These are phyloP conservation scores for Tranzscheliella williamsii DNA, from an alignment of 1,284 basidiomycete species.

Conservation along the genomic window DNA sequence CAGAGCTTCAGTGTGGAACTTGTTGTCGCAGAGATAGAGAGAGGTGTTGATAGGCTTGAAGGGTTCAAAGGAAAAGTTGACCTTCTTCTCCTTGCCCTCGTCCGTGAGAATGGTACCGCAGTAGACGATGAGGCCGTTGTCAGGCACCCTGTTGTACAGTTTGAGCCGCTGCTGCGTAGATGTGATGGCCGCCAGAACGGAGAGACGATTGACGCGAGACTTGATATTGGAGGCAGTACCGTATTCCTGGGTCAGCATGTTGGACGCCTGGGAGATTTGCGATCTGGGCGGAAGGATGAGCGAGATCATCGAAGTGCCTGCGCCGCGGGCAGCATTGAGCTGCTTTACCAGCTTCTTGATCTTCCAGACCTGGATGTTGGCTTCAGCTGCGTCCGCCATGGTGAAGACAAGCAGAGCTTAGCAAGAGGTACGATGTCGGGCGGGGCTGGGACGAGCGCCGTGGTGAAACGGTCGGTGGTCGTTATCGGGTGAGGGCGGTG, in stretches of 20 bases:
- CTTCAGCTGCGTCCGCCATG: slow-evolving; percentile 35
- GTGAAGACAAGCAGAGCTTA: no score
- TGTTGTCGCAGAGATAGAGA: slow-evolving; percentile 98
- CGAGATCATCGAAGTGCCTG: slow-evolving; percentile 99
- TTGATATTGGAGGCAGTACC: slow-evolving; percentile 89
- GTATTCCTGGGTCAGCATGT: slow-evolving; percentile 98
- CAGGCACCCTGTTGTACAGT: slow-evolving; percentile 84
- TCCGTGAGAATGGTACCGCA: slow-evolving; percentile 93
- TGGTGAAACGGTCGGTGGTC: no score
- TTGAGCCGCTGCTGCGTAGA: slow-evolving; percentile 98
- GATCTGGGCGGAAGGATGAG: slow-evolving; percentile 93
- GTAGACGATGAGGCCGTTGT: slow-evolving; percentile 93
- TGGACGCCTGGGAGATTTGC: slow-evolving; percentile 90
- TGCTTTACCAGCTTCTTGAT: slow-evolving; percentile 78
- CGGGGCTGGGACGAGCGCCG: no score
- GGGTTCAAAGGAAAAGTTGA: slow-evolving; percentile 86
- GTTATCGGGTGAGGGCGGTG: no score
- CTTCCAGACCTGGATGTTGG: slow-evolving; percentile 70
- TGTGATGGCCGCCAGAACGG: slow-evolving; percentile 95
- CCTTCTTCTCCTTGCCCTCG: slow-evolving; percentile 93
- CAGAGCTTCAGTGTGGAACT: slow-evolving; percentile 98
- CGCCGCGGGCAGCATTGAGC: slow-evolving; percentile 63
- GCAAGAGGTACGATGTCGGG: no score
- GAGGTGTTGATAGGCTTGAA: slow-evolving; percentile 88
- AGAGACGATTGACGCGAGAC: slow-evolving; percentile 96